Conservation (phyloP, 164 flowering plant genomes). For the Cinnamomum chago region DNA sequence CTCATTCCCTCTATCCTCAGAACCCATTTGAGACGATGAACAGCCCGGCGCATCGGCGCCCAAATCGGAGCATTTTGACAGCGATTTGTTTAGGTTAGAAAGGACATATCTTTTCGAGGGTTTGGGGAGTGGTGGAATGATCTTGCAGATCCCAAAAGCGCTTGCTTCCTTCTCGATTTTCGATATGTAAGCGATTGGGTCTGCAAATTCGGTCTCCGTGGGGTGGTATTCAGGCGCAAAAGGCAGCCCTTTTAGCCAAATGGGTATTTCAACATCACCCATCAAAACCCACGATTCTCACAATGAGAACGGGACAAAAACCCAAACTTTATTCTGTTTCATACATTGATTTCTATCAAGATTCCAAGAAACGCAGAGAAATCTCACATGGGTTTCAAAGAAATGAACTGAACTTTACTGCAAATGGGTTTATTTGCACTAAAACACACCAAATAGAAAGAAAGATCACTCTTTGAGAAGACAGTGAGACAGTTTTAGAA, state of each 20-base stretch:
- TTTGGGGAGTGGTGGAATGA: slow-evolving; percentile 89
- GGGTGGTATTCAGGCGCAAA: slow-evolving; percentile 85
- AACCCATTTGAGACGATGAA: slow-evolving; percentile 15
- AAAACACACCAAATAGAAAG: neutral
- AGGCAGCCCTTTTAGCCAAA: slow-evolving; percentile 78
- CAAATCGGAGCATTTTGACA: slow-evolving; percentile 61
- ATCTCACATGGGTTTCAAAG: neutral
- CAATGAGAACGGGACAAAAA: neutral
- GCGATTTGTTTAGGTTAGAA: slow-evolving; percentile 66
- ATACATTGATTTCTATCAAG: slow-evolving; percentile 2
- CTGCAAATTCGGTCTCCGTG: slow-evolving; percentile 93
- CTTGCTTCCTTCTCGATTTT: slow-evolving; percentile 96
- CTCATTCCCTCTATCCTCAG: slow-evolving; percentile 25
- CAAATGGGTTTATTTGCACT: slow-evolving; percentile 1
- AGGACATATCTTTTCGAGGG: slow-evolving; percentile 79
- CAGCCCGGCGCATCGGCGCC: slow-evolving; percentile 24
- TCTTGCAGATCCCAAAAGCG: slow-evolving; percentile 89
- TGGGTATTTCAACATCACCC: slow-evolving; percentile 72
- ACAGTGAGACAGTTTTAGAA: slow-evolving; percentile 4
- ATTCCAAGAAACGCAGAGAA: neutral
- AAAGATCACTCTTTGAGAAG: slow-evolving; percentile 16
- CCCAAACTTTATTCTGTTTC: neutral
- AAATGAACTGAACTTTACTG: slow-evolving; percentile 15
- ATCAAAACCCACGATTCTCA: slow-evolving; percentile 21
- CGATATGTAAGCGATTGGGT: slow-evolving; percentile 95